phyloP scores from a whole-genome alignment of 495 filamentous ascomycete genomes.

The Entonaema liquescens region DNA sequence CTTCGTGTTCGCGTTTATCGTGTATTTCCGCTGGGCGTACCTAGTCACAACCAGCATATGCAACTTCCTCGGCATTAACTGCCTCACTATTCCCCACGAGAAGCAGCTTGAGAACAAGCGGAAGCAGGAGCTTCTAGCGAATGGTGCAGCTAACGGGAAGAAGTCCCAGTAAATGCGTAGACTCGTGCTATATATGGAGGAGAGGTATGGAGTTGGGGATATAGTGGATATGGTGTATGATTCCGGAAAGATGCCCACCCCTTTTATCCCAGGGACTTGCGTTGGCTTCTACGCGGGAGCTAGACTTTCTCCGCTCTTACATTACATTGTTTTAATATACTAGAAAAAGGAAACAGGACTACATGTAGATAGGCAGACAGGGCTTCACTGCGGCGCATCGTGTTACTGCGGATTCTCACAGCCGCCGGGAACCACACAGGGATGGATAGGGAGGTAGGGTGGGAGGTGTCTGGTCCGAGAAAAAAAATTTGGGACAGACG shows the following conservation, averaged over 20 bases:
- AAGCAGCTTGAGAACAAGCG: constrained; percentile 58
- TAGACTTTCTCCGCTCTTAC: neutral
- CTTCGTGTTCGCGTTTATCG: constrained; percentile 78
- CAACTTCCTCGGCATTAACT: constrained; percentile 89
- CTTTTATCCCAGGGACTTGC: neutral
- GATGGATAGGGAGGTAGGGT: neutral
- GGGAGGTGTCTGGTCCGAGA: neutral
- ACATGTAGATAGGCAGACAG: neutral
- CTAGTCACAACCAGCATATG: constrained; percentile 93
- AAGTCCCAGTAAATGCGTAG: constrained; percentile 38
- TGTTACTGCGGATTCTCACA: neutral
- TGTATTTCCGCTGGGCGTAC: constrained; percentile 91
- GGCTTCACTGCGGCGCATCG: neutral
- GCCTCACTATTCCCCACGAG: constrained; percentile 82
- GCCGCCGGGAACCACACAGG: neutral
- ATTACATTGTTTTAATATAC: constrained; percentile 28
- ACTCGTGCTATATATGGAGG: neutral
- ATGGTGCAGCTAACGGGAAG: constrained; percentile 45
- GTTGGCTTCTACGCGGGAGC: neutral
- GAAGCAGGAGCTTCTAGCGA: constrained; percentile 35
- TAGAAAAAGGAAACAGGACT: neutral
- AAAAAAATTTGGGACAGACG: neutral
- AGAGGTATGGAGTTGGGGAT: neutral
- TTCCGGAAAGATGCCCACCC: constrained; percentile 14
- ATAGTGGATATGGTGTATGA: constrained; percentile 2